Base-by-base conservation (phyloP, 257 asterid species). In the Solanum sejunctum region DNA sequence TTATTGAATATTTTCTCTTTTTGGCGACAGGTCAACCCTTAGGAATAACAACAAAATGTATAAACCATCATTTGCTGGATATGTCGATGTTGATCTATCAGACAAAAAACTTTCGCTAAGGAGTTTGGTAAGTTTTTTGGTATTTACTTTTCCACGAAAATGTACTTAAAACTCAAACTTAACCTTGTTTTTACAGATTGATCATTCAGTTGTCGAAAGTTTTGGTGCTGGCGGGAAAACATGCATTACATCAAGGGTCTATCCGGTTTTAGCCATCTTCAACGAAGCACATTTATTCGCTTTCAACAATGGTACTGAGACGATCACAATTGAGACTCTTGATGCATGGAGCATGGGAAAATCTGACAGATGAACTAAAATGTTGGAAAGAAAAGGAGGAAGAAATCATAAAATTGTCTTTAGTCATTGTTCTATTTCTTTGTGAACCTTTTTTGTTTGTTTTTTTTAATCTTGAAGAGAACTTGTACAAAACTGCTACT, bases 31-130 rank as follows among this genome's bases (percentile, higher is more conserved):
- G 13, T 60, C 67, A 60, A 10, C 67, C 26, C 28, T 13, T 8
- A 60, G 67, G 20, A 60, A 23, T 60, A n/a, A 60, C 36, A 28
- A 13, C 32, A 60, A 60, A 60, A 60, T 60, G 67, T 60, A 58
- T 75, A 86, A 84, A 54, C 97, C 97, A 4, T 90, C 96, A 0
- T 95, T 85, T 63, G 98, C 90, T 72, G 98, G 97, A 43, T 92
- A 89, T 32, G 92, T 93, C 10, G 80, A 93, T 43, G 93, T 88
- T 1, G 97, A 93, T 70, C 82, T 93, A 84, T 79, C 85, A 3
- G 85, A 92, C 7, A 95, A 89, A 85, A 92, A 88, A 86, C 86
- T 95, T 4, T 90, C 95, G 0, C 94, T 95, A 10, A 88, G 96
- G 86, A 93, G 92, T 87, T 87, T 93, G 97, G 95, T 94, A 90